phyloP scores from a whole-genome alignment of 2,329 filamentous ascomycete genomes.

The Gnomoniopsis smithogilvyi region DNA sequence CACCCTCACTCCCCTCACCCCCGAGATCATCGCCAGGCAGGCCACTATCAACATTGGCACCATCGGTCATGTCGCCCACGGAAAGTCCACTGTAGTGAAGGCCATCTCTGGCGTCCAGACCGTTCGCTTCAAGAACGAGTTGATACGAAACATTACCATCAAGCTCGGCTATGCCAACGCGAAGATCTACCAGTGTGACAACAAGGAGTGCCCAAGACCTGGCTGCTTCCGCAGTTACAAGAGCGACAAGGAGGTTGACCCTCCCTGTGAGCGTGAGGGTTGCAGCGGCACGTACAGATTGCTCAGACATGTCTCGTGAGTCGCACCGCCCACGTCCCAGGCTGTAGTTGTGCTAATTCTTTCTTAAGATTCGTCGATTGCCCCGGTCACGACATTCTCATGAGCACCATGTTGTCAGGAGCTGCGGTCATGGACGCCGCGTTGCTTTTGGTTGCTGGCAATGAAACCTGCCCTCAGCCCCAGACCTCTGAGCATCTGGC shows the following conservation, averaged over 20 bases:
- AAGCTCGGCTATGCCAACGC: constrained; percentile 99
- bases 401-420: constrained; percentile 99
- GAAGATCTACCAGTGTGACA: constrained; percentile 99
- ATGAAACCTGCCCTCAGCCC: constrained; percentile 96
- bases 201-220: constrained; percentile 82
- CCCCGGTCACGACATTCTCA: constrained; percentile 99
- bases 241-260: constrained; percentile 98
- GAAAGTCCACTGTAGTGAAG: constrained; percentile 98
- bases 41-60: constrained; percentile 99
- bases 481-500: constrained; percentile 99
- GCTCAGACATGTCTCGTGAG: constrained; percentile 88
- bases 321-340: constrained; percentile 22
- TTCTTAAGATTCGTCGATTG: constrained; percentile 89
- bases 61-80: constrained; percentile 98
- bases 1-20: constrained; percentile 78
- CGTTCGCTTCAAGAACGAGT: constrained; percentile 98
- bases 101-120: constrained; percentile 99
- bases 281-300: constrained; percentile 85
- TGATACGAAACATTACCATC: constrained; percentile 99
- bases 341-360: constrained; percentile 23
- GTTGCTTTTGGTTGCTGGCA: constrained; percentile 91
- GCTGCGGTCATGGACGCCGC: constrained; percentile 99
- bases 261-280: constrained; percentile 89
- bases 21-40: constrained; percentile 96
- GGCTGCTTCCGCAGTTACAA: constrained; percentile 97